Conservation (phyloP, 2,329 filamentous ascomycete species). For the Aspergillus japonicus region DNA sequence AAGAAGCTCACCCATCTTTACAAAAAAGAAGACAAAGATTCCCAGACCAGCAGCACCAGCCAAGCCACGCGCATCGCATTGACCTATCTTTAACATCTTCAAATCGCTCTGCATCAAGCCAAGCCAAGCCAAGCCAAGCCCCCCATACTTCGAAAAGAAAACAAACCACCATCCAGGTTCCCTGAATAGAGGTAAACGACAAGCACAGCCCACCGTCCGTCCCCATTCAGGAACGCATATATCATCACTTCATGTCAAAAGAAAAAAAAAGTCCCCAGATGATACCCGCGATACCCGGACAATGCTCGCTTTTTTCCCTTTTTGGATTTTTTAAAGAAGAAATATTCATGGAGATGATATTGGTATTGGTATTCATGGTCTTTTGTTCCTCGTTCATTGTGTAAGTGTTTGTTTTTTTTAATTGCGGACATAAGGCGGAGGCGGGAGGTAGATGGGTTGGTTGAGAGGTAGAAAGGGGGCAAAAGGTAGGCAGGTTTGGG, state of each 20-base stretch:
- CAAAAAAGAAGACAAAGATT: not conserved
- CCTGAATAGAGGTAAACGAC: not conserved
- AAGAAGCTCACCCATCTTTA: not conserved
- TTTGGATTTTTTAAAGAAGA: not conserved
- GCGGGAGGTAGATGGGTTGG: too few relatives aligned
- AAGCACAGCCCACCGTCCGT: not conserved
- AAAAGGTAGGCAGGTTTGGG: not conserved
- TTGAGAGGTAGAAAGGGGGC: too few relatives aligned
- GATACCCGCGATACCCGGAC: not conserved
- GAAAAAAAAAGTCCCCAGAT: not conserved
- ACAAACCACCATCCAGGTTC: not conserved
- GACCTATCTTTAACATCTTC: not conserved
- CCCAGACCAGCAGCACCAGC: constrained; percentile 9
- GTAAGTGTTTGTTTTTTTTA: not conserved
- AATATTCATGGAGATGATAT: not conserved
- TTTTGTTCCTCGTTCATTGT: not conserved
- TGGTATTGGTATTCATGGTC: not conserved
- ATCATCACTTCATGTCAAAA: not conserved
- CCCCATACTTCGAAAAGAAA: not conserved
- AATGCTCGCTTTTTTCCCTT: not conserved
- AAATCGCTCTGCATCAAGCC: not conserved
- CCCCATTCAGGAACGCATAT: not conserved
- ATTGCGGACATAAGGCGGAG: too few relatives aligned
- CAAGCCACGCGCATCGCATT: not conserved
- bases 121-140: not conserved